These are phyloP conservation scores for Mycena indigotica DNA, from an alignment of 768 basidiomycete species.

Conservation along the genomic window DNA sequence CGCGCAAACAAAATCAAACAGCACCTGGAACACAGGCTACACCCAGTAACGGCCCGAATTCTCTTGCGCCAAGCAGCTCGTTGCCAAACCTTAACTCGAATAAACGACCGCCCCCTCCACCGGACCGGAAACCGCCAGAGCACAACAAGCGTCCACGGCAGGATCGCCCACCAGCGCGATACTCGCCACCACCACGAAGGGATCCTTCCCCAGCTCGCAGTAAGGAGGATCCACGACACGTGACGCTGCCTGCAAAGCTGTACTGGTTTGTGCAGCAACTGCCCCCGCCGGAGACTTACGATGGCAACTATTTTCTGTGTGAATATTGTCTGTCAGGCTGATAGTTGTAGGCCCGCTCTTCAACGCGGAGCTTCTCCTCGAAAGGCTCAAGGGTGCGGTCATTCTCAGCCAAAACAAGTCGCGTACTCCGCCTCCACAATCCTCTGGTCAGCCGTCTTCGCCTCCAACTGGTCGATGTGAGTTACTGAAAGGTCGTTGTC, in stretches of 20 bases:
- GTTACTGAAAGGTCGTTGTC: too few relatives aligned
- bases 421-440: slow-evolving; percentile 58
- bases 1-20: slow-evolving; percentile 34
- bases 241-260: slow-evolving; percentile 57
- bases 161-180: slow-evolving; percentile 43
- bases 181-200: slow-evolving; percentile 45
- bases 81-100: slow-evolving; percentile 14
- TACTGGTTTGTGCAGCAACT: slow-evolving; percentile 85
- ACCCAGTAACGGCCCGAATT: not conserved
- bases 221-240: slow-evolving; percentile 49
- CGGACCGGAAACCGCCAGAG: slow-evolving; percentile 42
- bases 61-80: not conserved
- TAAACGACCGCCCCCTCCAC: slow-evolving; percentile 36
- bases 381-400: slow-evolving; percentile 76
- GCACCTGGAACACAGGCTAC: not conserved
- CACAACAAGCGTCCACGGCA: slow-evolving; percentile 38
- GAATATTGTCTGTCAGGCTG: slow-evolving; percentile 2
- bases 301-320: slow-evolving; percentile 76
- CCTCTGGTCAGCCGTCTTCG: slow-evolving; percentile 48
- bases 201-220: slow-evolving; percentile 19
- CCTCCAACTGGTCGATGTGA: slow-evolving; percentile 30
- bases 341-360: slow-evolving; percentile 77
- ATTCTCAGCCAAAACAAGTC: slow-evolving; percentile 67
- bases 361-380: slow-evolving; percentile 88
- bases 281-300: slow-evolving; percentile 73